These are phyloP conservation scores for Lactarius vividus DNA, from an alignment of 768 basidiomycete genomes.

Conservation along the genomic window DNA sequence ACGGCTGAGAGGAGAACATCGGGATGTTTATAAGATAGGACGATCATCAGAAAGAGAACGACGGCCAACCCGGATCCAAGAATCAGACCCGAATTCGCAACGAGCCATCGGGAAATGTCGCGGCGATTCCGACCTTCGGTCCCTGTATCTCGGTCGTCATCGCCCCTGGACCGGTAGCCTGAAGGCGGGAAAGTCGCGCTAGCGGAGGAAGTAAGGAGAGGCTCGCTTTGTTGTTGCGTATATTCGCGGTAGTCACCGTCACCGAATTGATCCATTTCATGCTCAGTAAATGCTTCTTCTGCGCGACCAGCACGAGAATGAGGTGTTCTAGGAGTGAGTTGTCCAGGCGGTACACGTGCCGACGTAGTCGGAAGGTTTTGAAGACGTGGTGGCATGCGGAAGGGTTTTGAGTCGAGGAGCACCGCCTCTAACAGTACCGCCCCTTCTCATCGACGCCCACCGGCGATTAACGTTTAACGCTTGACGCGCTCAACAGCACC, in stretches of 20 bases:
- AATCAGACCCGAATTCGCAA: conserved; percentile 39
- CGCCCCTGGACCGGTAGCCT: conserved; percentile 43
- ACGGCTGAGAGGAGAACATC: conserved; percentile 46
- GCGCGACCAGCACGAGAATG: conserved; percentile 58
- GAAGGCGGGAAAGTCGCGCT: conserved; percentile 36
- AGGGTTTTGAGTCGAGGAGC: background rate
- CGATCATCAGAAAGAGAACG: conserved; percentile 46
- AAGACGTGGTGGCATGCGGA: conserved; percentile 25
- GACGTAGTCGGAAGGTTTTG: conserved; percentile 12
- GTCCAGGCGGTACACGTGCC: conserved; percentile 13
- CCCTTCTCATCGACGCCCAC: background rate
- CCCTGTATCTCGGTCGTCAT: conserved; percentile 35
- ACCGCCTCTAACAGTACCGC: conserved; percentile 2
- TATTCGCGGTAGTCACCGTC: conserved; percentile 42
- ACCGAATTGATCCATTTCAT: conserved; percentile 45
- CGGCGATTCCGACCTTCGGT: conserved; percentile 12
- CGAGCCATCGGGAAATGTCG: conserved; percentile 19
- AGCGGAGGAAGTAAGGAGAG: conserved; percentile 47
- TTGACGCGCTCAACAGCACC: background rate
- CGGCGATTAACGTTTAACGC: background rate
- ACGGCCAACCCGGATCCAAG: conserved; percentile 45
- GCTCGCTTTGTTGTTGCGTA: conserved; percentile 38
- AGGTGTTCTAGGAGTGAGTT: conserved; percentile 57
- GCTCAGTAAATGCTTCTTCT: conserved; percentile 51
- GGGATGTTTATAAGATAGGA: conserved; percentile 50